These are phyloP conservation scores for Kalanchoe fedtschenkoi DNA, from an alignment of 164 flowering plant genomes.

Conservation along the genomic window DNA sequence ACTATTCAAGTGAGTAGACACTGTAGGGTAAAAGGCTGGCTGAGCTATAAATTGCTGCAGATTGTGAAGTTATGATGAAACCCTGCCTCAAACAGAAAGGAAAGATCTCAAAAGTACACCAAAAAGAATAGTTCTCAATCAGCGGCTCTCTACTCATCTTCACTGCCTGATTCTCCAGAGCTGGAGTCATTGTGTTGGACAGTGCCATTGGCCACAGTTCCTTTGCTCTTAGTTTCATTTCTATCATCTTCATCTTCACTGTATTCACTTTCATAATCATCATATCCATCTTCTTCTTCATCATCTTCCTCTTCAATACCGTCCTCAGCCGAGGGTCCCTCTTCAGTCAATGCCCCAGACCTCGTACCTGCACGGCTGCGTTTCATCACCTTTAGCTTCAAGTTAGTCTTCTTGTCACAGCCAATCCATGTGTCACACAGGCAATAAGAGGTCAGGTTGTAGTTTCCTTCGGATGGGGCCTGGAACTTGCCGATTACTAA, in stretches of 20 bases:
- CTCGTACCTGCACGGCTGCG: constrained; percentile 46
- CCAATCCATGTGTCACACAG: constrained; percentile 64
- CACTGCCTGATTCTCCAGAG: constrained; percentile 23
- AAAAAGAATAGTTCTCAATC: no score
- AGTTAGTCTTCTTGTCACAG: constrained; percentile 36
- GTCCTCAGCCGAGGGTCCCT: constrained; percentile 26
- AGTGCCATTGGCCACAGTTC: constrained; percentile 15
- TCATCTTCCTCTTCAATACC: constrained; percentile 49
- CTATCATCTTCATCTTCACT: constrained; percentile 46
- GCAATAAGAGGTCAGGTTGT: constrained; percentile 42
- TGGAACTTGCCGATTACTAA: constrained; percentile 48
- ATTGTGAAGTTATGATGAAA: no score
- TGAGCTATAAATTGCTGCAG: no score
- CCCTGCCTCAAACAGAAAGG: background rate
- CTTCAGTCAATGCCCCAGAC: constrained; percentile 20
- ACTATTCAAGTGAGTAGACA: no score
- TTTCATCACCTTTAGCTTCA: constrained; percentile 43
- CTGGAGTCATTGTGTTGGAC: constrained; percentile 19
- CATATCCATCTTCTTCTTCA: constrained; percentile 42
- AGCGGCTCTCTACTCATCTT: constrained; percentile 6
- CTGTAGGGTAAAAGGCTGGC: no score
- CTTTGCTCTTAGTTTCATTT: constrained; percentile 22
- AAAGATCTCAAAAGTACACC: no score
- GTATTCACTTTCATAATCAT: constrained; percentile 61
- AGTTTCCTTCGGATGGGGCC: constrained; percentile 52